Evolutionary conservation across 192 early-diverging fungal species (phyloP), one percentile per base, ranked within the genome.

Genomic region (Linnemannia exigua): DNA sequence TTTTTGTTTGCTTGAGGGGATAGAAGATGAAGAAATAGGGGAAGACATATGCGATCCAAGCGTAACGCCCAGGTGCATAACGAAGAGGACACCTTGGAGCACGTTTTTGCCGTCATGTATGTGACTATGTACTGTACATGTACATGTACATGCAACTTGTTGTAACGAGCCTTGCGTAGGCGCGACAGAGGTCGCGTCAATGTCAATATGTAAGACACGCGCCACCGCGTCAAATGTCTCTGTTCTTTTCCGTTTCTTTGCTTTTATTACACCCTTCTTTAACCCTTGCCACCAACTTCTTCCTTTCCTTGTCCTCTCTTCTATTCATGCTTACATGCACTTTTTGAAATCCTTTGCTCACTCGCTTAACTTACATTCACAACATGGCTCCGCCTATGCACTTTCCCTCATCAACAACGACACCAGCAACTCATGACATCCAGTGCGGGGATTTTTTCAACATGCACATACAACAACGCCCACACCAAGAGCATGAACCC

Each of bases 231-330:
- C 28, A 63, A 3, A 33, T 63, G 58, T 63, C 58, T 33, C 28
- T 63, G 58, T 63, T 63, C 31, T 25, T 33, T 16, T 61, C 12
- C 25, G 51, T 25, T 54, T 35, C 41, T 35, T 25, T 36, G n/a
- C 31, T 66, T 72, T 36, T 54, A n/a, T n/a, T n/a, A n/a, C n/a
- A n/a, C 22, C n/a, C 68, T 28, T 75, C 33, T 63, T 47, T 46
- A n/a, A 12, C 54, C 9, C 41, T 58, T 58, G 2, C 9, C 54
- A 58, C 31, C 28, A 47, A 35, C 20, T 31, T 68, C 28, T 58
- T 76, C 41, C 46, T 76, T 54, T 76, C 37, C 67, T 38, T 70
- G 58, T 50, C 33, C 70, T 68, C 44, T 75, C 31, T 61, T 20
- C 31, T 9, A 28, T 47, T 44, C 54, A 31, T 58, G 38, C 58